phyloP scores from a whole-genome alignment of 177 flowering plant species.

The Telopea speciosissima region DNA sequence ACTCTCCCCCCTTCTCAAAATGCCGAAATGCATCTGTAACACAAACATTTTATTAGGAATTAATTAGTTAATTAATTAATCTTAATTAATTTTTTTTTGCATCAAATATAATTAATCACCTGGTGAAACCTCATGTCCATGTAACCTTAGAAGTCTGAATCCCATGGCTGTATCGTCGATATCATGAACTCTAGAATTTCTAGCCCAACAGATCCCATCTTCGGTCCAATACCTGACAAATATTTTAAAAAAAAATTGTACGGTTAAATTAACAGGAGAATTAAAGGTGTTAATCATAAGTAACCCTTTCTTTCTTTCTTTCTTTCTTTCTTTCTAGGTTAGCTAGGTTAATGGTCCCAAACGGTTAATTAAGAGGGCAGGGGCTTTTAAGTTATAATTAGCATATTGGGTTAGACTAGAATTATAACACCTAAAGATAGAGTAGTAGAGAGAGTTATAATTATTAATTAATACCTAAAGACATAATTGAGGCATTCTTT shows the following conservation, averaged over 20 bases:
- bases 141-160: slow-evolving; percentile 71
- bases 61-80: no score
- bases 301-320: no score
- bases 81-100: no score
- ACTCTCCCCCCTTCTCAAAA: slow-evolving; percentile 61
- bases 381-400: no score
- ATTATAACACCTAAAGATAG: not conserved
- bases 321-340: no score
- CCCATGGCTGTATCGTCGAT: slow-evolving; percentile 94
- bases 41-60: not conserved
- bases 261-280: not conserved
- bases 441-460: not conserved
- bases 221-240: slow-evolving; percentile 61
- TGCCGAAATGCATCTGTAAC: slow-evolving; percentile 57
- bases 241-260: not conserved
- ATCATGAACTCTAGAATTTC: slow-evolving; percentile 60
- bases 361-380: no score
- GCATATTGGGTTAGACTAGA: no score
- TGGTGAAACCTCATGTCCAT: slow-evolving; percentile 72
- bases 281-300: no score
- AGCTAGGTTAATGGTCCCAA: no score
- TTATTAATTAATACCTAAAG: slow-evolving; percentile 38
- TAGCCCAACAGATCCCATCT: slow-evolving; percentile 84
- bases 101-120: no score
- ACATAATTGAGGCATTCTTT: slow-evolving; percentile 56